These are phyloP conservation scores for Rhododendron simsii DNA, from an alignment of 148 eudicot species.

Conservation along the genomic window DNA sequence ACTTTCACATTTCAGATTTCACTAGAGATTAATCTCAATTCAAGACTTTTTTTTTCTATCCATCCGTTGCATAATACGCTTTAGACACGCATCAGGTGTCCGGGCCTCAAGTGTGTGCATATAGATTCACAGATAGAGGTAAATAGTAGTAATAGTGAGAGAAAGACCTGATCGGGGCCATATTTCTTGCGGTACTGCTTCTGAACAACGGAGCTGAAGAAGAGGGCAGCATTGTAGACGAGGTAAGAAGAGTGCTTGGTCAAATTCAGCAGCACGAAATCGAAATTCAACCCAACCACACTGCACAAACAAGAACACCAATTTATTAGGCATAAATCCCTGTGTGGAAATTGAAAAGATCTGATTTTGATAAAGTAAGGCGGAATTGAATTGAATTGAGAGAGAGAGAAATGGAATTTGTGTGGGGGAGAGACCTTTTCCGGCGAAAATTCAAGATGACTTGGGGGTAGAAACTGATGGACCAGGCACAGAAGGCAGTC, in stretches of 20 bases:
- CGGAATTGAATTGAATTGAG: background rate
- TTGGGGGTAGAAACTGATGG: slow-evolving; percentile 84
- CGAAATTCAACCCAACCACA: slow-evolving; percentile 84
- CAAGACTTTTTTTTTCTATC: background rate
- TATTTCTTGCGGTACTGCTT: slow-evolving; percentile 60
- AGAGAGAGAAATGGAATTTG: background rate
- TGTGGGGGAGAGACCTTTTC: slow-evolving; percentile 50
- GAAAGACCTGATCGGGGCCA: slow-evolving; percentile 51
- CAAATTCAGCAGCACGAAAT: slow-evolving; percentile 73
- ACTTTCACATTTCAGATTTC: background rate
- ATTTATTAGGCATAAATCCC: background rate
- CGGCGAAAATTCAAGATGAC: slow-evolving; percentile 65
- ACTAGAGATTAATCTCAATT: background rate
- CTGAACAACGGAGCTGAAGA: slow-evolving; percentile 78
- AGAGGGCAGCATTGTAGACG: slow-evolving; percentile 73
- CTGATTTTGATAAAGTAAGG: background rate
- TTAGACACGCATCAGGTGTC: background rate
- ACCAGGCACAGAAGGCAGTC: slow-evolving; percentile 85
- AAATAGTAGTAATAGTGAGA: background rate
- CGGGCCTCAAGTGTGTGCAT: background rate
- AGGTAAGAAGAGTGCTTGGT: slow-evolving; percentile 79
- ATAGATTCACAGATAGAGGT: background rate
- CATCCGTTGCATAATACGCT: background rate
- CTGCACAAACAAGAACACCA: slow-evolving; percentile 20
- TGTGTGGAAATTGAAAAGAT: background rate